Evolutionary conservation across 176 grass and related monocot species (phyloP).

Genomic region (Juncus inflexus): DNA sequence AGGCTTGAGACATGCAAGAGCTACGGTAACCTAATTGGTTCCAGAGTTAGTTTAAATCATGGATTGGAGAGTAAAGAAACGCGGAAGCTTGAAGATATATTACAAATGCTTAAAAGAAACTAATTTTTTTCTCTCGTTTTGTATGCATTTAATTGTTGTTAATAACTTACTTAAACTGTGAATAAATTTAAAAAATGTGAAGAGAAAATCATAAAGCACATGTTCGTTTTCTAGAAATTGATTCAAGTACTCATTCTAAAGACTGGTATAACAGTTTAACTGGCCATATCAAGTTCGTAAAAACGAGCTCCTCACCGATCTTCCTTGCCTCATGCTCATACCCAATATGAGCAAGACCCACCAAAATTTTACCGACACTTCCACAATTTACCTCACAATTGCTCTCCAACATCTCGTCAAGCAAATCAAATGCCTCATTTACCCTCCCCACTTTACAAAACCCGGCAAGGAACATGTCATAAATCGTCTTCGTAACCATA

Average conservation of each 20-base stretch:
- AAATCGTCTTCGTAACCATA: not conserved
- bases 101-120: slow-evolving; percentile 60
- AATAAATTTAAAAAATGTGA: not conserved
- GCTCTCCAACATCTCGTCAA: slow-evolving; percentile 14
- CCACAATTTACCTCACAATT: not conserved
- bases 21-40: slow-evolving; percentile 9
- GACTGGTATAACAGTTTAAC: not conserved
- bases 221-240: too few species aligned
- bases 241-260: not conserved
- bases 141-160: not conserved
- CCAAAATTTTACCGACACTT: slow-evolving; percentile 1
- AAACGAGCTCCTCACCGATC: slow-evolving; percentile 8
- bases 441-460: slow-evolving; percentile 3
- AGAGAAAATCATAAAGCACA: not conserved
- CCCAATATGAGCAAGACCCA: slow-evolving; percentile 14
- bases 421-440: slow-evolving; percentile 9
- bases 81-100: slow-evolving; percentile 32
- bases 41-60: not conserved
- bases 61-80: not conserved
- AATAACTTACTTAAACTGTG: not conserved
- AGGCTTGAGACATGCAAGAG: not conserved
- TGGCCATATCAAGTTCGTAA: not conserved
- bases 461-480: not conserved
- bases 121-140: slow-evolving; percentile 20
- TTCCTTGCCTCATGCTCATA: slow-evolving; percentile 9